Evolutionary conservation across 306 rosid genomes (phyloP), one percentile per base, ranked within the genome.

Genomic region (Rosa persica): DNA sequence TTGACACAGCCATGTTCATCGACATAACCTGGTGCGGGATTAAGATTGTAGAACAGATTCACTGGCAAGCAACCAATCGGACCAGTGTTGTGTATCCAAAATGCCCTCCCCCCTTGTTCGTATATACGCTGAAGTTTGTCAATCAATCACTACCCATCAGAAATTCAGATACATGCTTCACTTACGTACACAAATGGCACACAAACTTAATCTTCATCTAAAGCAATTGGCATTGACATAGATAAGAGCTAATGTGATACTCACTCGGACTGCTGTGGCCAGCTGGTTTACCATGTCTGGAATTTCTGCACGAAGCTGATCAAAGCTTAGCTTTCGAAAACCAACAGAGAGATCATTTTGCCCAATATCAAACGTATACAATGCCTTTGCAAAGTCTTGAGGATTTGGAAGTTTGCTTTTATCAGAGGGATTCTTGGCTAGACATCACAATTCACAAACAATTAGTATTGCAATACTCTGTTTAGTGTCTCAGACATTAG

Each of bases 61-160:
- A 94, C 85, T 9, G 98, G 97, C 77, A 92, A 72, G 74, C 97
- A 94, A 20, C 98, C 98, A 76, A 92, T 65, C 0, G 98, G 98
- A n/a, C 93, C 91, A 17, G 97, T 94, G 81, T 92, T 94, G 89
- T 92, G 98, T 77, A 94, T 83, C 98, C 98, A 94, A 68, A 94
- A 94, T 46, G 89, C 17, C 87, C 96, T 88, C 62, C 98, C 98
- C 38, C 94, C 97, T 87, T 82, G 87, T 65, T 86, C 11, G 58
- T 90, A 92, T 64, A 92, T 76, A 76, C 79, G 83, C 98, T 94
- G 86, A 80, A 30, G 40, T 23, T 25, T 61, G 38, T 54, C 65
- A 16, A 72, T 38, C 23, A 23, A n/a, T 49, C 69, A 19, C 12
- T 6, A 60, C 48, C 55, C 34, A 64, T 4, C 39, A 25, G 12